Evolutionary conservation across 129 eudicot species (phyloP), one percentile per base, ranked within the genome.

Genomic region (Lactuca saligna): DNA sequence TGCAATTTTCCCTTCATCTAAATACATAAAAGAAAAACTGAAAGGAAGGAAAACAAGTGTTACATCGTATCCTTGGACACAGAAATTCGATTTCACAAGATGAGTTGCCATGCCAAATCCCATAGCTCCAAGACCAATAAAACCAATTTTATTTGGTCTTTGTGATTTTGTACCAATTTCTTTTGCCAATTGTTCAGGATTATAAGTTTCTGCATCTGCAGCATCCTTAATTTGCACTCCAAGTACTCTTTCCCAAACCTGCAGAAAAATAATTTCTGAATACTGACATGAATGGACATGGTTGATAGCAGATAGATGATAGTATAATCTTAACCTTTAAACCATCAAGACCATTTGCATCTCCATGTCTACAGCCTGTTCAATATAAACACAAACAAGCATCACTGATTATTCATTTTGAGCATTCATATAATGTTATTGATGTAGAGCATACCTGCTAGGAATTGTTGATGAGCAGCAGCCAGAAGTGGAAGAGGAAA

Each of bases 81-180:
- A 33, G 79, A 89, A 89, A 81, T 85, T 78, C 68, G 97, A 89
- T 79, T 75, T 89, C 79, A 94, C 61, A 74, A 94, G 85, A 78
- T 94, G 96, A 71, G 93, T 83, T 66, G 99, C 99, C 99, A 94
- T 94, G 84, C 99, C 99, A 73, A 89, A 94, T 72, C 99, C 99
- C 99, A 94, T 94, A 59, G 99, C 99, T 72, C 99, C 99, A 61
- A 94, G 88, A 57, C 99, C 99, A 81, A 94, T 90, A 76, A 94
- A 94, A 74, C 95, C 99, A 38, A 94, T 78, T 73, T 82, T 81
- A 20, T 79, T 83, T 39, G 74, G 80, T 57, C 77, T 54, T 55
- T 87, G 79, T 56, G 97, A 80, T 57, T 82, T 85, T 72, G 70
- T 71, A 56, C 73, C 54, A 42, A 87, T 54, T 57, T 80, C 74